Conservation (phyloP, 257 asterid genomes). For the Gentiana dahurica region DNA sequence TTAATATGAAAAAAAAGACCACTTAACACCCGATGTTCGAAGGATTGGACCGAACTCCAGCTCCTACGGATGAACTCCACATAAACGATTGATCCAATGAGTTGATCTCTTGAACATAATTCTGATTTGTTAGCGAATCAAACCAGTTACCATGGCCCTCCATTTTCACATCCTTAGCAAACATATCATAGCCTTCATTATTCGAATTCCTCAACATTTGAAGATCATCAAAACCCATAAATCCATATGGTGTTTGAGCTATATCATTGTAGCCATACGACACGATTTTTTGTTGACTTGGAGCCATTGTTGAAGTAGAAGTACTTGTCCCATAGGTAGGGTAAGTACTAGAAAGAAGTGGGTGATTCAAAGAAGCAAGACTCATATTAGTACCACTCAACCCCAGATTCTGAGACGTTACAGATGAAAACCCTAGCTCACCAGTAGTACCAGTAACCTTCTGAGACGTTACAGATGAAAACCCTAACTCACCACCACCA, state of each 20-base stretch:
- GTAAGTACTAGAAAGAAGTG: slow-evolving; percentile 21
- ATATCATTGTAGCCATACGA: slow-evolving; percentile 13
- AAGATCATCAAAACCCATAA: slow-evolving; percentile 19
- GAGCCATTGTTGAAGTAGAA: slow-evolving; percentile 29
- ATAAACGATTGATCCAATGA: slow-evolving; percentile 21
- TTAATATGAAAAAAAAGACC: slow-evolving; percentile 32
- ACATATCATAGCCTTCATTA: slow-evolving; percentile 13
- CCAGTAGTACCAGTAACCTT: slow-evolving; percentile 6
- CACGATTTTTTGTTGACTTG: slow-evolving; percentile 22
- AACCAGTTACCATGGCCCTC: slow-evolving; percentile 22
- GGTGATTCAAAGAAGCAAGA: slow-evolving; percentile 7
- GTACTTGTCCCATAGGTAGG: slow-evolving; percentile 15
- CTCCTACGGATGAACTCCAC: slow-evolving; percentile 18
- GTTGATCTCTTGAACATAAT: slow-evolving; percentile 21
- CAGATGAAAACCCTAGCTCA: not conserved
- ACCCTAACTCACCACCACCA: slow-evolving; percentile 28
- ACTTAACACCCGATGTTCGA: slow-evolving; percentile 40
- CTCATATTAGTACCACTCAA: not conserved
- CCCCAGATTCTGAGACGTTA: no score
- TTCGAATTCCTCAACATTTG: slow-evolving; percentile 7
- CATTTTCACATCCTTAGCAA: slow-evolving; percentile 24
- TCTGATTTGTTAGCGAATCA: slow-evolving; percentile 17
- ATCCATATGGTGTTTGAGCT: slow-evolving; percentile 6
- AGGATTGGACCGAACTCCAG: slow-evolving; percentile 37
- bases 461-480: slow-evolving; percentile 12